Percentiles rank a stretch among this genome's conserved stretches.
Evolutionary conservation across 2,329 filamentous ascomycete species (phyloP).

Genomic region (Esteya vermicola): DNA sequence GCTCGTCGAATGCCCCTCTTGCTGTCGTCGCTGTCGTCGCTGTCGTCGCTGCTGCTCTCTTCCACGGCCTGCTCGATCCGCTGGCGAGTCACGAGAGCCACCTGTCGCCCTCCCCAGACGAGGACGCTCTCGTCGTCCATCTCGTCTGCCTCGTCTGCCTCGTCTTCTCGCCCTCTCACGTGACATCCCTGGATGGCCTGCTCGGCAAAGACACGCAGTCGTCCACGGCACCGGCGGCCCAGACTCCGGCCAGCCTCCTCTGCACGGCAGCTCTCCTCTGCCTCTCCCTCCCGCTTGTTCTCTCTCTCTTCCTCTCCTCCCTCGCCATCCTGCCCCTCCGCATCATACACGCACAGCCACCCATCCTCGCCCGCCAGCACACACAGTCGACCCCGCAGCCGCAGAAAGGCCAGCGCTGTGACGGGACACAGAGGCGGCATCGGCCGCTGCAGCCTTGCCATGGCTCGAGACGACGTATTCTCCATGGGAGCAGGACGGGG

Average conservation of each 20-base stretch:
- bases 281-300: too few species aligned
- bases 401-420: slow-evolving; percentile 43
- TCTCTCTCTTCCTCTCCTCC: too few species aligned
- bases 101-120: slow-evolving; percentile 55
- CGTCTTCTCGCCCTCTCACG: slow-evolving; percentile 16
- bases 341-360: slow-evolving; percentile 35
- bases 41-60: slow-evolving; percentile 9
- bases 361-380: slow-evolving; percentile 46
- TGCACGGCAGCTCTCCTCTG: neutral
- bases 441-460: slow-evolving; percentile 1
- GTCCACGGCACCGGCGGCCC: slow-evolving; percentile 16
- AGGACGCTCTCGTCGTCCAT: slow-evolving; percentile 25
- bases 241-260: neutral
- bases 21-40: slow-evolving; percentile 2
- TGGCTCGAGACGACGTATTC: too few species aligned
- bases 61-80: slow-evolving; percentile 19
- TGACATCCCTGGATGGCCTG: slow-evolving; percentile 63
- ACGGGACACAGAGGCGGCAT: slow-evolving; percentile 33
- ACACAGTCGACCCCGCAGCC: slow-evolving; percentile 9
- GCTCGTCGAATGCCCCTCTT: too few species aligned
- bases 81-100: slow-evolving; percentile 28
- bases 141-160: too few species aligned
- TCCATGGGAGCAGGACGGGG: too few species aligned
- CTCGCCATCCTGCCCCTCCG: neutral
- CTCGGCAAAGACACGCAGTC: slow-evolving; percentile 42